phyloP scores from a whole-genome alignment of 768 basidiomycete genomes.

The Tremella fuciformis region DNA sequence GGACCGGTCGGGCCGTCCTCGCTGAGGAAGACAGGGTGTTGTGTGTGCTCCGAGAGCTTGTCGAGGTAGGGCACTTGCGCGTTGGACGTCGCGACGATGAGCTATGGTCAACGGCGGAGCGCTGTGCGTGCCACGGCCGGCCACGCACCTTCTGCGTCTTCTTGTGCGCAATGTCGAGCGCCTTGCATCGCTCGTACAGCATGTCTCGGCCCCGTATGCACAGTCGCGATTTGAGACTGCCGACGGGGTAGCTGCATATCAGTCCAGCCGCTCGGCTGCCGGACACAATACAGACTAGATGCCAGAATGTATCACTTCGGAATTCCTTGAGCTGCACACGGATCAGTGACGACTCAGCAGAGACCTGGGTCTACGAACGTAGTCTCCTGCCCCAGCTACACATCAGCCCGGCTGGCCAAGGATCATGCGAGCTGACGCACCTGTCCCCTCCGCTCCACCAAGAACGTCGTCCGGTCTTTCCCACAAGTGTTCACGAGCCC shows the following conservation, averaged over 20 bases:
- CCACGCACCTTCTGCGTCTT: constrained; percentile 64
- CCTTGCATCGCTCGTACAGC: constrained; percentile 71
- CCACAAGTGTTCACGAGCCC: constrained; percentile 62
- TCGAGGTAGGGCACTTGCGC: constrained; percentile 68
- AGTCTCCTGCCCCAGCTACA: constrained; percentile 69
- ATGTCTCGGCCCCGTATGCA: constrained; percentile 82
- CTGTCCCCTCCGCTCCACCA: constrained; percentile 72
- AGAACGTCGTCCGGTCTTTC: constrained; percentile 67
- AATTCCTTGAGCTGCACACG: constrained; percentile 75
- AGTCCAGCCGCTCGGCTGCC: neutral
- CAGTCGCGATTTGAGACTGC: constrained; percentile 78
- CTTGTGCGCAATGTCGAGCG: constrained; percentile 63
- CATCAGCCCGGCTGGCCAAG: constrained; percentile 9
- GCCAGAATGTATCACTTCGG: constrained; percentile 88
- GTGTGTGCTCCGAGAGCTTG: constrained; percentile 64
- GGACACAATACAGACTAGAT: constrained; percentile 19
- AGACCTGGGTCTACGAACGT: too few species aligned
- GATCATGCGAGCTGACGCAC: constrained; percentile 42
- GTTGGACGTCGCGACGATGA: constrained; percentile 62
- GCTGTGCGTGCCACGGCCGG: neutral
- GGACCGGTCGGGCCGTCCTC: constrained; percentile 39
- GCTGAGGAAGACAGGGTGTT: constrained; percentile 59
- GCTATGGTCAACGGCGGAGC: too few species aligned
- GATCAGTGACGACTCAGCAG: constrained; percentile 6
- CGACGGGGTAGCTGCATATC: constrained; percentile 61